A percentile compares a stretch with the other conserved stretches of the same genome.
phyloP scores from a whole-genome alignment of 306 rosid genomes.

The Fragaria vesca region DNA sequence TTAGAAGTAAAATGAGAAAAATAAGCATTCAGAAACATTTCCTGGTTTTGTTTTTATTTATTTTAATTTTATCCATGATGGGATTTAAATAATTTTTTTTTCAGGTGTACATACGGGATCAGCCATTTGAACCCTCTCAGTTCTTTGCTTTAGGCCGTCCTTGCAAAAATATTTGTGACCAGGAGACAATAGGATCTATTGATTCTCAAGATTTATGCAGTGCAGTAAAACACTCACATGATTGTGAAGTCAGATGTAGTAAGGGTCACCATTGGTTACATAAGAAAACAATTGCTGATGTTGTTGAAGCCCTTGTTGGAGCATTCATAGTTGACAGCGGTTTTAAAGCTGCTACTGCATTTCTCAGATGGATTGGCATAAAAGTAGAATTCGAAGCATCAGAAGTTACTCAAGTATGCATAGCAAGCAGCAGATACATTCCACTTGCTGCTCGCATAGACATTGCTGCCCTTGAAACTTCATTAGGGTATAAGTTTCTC shows the following conservation, averaged over 20 bases:
- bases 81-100: slow-evolving; percentile 2
- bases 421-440: slow-evolving; percentile 53
- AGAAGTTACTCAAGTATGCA: slow-evolving; percentile 53
- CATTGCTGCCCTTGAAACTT: slow-evolving; percentile 55
- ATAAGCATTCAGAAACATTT: neutral
- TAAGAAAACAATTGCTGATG: slow-evolving; percentile 78
- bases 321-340: slow-evolving; percentile 95
- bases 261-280: slow-evolving; percentile 90
- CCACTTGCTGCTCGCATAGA: slow-evolving; percentile 53
- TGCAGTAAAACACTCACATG: slow-evolving; percentile 26
- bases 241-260: slow-evolving; percentile 51
- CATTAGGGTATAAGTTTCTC: slow-evolving; percentile 60
- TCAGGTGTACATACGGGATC: slow-evolving; percentile 88
- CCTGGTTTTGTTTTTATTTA: neutral
- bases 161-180: slow-evolving; percentile 55
- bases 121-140: slow-evolving; percentile 63
- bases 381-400: slow-evolving; percentile 62
- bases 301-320: slow-evolving; percentile 91
- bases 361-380: slow-evolving; percentile 90
- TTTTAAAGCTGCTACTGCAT: slow-evolving; percentile 78
- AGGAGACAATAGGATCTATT: slow-evolving; percentile 49
- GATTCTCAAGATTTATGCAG: slow-evolving; percentile 41
- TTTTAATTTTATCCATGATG: neutral
- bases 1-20: slow-evolving; percentile 1
- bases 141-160: slow-evolving; percentile 83